Base-by-base conservation (phyloP, 202 grass and related monocot species). In the Cymbopogon flexuosus region DNA sequence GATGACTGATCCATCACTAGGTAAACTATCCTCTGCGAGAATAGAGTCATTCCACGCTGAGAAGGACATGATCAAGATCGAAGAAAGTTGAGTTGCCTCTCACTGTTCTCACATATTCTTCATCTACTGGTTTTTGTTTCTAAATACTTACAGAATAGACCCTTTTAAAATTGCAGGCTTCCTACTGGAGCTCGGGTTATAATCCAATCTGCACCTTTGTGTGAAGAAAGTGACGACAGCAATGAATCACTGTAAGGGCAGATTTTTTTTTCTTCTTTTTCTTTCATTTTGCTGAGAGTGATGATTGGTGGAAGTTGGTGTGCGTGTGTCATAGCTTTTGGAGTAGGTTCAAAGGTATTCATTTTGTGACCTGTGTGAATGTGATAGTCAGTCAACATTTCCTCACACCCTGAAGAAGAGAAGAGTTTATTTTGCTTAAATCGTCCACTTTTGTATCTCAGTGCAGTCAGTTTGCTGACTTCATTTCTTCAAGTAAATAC, bases 141-240 rank as follows among this genome's bases (percentile, higher is more conserved):
- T 77, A 1, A 41, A 63, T 24, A 89, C 62, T 89, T 75, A 91
- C 76, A 79, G 75, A 72, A 36, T 6, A 65, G 12, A 11, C 61
- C 10, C 0, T 61, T 40, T 81, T 29, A 1, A 58, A 70, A 79
- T 37, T 93, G 76, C 92, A 99, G 96, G 89, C 96, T 99, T 91
- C 79, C 90, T 91, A 95, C 96, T 78, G 92, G 96, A 84, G 96
- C 96, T 87, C 83, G 81, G 84, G 90, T 99, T 93, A 92, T 90
- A 89, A 99, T 99, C 73, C 88, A 99, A 41, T 99, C 96, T 43
- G 78, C 72, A 69, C 77, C 92, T 59, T 65, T 86, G 62, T 88
- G 84, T 79, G 85, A 93, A 78, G 91, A 92, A 16, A 96, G 88
- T 90, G 90, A 96, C 37, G 88, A 75, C 57, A 90, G 87, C 76